Evolutionary conservation across 306 rosid genomes (phyloP), one percentile per base, ranked within the genome.

Genomic region (Fragaria ananassa): DNA sequence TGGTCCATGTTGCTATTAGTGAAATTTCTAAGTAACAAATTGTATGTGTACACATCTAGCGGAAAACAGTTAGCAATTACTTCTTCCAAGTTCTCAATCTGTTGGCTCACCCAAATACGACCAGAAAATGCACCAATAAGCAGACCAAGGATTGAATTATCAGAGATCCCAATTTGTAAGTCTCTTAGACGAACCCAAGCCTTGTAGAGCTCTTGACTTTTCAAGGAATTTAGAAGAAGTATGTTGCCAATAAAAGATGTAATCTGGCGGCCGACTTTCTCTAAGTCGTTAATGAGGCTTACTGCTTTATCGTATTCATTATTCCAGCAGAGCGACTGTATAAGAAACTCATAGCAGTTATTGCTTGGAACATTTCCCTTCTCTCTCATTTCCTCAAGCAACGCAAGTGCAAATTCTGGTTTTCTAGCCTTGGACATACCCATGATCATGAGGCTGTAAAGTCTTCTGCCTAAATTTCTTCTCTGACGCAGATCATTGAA

Each of bases 231-330:
- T 8, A 60, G 81, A 80, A 94, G 85, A 71, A 94, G 85, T 54
- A 15, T 29, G 61, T 94, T 94, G 74, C 98, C 97, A 21, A 86
- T 77, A 85, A 80, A 91, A 71, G 98, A 81, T 29, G 95, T 88
- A 57, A 91, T 8, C 8, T 27, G 84, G 35, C 96, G 95, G 62
- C 97, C 94, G 39, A 62, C 69, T 84, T 85, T 85, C 86, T 87
- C 89, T 56, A 85, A 78, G 74, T 86, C 81, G 29, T 75, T 81
- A 57, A 91, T 42, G 74, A 94, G 84, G 84, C 67, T 69, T 44
- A 91, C 79, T 8, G 85, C 97, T 46, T 65, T 76, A 79, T 35
- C 61, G 67, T 80, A 94, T 79, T 78, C 89, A 70, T 42, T 68
- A 45, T 19, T 72, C 1, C 60, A 23, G 76, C 96, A 94, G 49